Evolutionary conservation across 208 protist species (phyloP).

Genomic region (Angomonas ambiguus): DNA sequence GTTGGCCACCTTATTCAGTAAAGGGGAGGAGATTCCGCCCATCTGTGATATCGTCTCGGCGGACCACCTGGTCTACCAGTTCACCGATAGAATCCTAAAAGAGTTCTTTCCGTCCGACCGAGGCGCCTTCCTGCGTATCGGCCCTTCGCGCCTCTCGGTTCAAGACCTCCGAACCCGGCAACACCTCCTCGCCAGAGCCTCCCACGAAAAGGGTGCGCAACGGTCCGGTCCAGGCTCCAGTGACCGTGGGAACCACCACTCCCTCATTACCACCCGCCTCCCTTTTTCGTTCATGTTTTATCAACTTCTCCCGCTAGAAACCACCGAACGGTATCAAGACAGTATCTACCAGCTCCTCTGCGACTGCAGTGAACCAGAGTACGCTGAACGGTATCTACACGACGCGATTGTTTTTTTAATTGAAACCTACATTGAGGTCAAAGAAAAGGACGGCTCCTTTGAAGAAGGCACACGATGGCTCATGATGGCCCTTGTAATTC

Average conservation of each 20-base stretch:
- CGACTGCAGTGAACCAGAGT: neutral
- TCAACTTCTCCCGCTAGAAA: neutral
- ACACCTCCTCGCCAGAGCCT: neutral
- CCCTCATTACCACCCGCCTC: neutral
- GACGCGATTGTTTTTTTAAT: neutral
- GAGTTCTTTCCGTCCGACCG: slow-evolving; percentile 2
- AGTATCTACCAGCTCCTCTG: neutral
- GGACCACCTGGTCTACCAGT: neutral
- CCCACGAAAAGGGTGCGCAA: neutral
- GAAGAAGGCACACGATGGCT: neutral
- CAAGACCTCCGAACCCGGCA: neutral
- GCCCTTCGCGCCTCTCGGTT: neutral
- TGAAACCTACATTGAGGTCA: neutral
- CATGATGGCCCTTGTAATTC: neutral
- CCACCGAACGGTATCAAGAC: neutral
- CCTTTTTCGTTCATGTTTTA: slow-evolving; percentile 6
- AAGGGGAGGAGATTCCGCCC: neutral
- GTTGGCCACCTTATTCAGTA: neutral
- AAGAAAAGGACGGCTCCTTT: neutral
- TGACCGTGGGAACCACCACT: too few species aligned
- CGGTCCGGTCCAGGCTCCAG: too few species aligned
- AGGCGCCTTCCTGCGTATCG: neutral
- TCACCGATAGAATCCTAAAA: neutral
- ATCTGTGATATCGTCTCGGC: neutral
- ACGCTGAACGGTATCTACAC: neutral